These are phyloP conservation scores for Trichosanthes truncata DNA, from an alignment of 306 rosid genomes.

Conservation along the genomic window DNA sequence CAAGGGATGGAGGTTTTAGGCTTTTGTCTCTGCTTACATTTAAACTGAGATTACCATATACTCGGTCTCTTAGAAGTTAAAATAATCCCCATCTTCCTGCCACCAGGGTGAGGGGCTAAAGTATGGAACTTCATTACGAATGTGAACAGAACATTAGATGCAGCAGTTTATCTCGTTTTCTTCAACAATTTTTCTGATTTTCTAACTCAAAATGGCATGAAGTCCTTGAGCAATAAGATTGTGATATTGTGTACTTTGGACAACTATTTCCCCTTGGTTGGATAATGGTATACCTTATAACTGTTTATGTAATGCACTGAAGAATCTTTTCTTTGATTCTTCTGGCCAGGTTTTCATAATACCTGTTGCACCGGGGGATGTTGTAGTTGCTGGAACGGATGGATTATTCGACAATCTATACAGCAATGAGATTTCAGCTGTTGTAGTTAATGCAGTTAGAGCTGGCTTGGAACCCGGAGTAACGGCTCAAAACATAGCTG, in stretches of 20 bases:
- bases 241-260: neutral
- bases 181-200: neutral
- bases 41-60: neutral
- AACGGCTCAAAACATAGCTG: slow-evolving; percentile 83
- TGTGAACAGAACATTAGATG: neutral
- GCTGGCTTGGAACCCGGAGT: slow-evolving; percentile 56
- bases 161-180: neutral
- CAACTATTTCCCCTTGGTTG: neutral
- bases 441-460: slow-evolving; percentile 51
- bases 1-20: neutral
- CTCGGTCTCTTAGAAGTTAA: neutral
- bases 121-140: neutral
- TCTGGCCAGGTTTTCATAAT: slow-evolving; percentile 41
- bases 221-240: neutral
- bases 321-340: slow-evolving; percentile 4
- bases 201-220: neutral
- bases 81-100: slow-evolving; percentile 2
- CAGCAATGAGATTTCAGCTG: slow-evolving; percentile 45
- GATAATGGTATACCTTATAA: neutral
- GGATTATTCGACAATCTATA: slow-evolving; percentile 87
- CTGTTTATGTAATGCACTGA: neutral
- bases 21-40: neutral
- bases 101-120: neutral
- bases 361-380: slow-evolving; percentile 59
- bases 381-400: slow-evolving; percentile 76